A percentile compares a stretch with the other conserved stretches of the same genome.
Evolutionary conservation across 768 basidiomycete species (phyloP).

Genomic region (Lenzites betulinus): DNA sequence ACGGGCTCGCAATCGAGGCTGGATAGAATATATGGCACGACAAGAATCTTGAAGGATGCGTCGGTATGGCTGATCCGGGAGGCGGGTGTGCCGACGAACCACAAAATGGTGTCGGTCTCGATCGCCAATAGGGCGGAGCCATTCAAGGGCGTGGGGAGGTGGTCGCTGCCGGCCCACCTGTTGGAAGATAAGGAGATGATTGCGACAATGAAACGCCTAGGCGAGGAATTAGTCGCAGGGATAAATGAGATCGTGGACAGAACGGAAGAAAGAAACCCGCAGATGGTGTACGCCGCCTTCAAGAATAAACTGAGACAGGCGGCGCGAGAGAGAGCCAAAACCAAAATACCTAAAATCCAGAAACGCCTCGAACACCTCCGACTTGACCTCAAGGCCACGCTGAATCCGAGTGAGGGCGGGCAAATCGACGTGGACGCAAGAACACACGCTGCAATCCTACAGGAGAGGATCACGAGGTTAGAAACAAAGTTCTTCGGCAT

Average conservation of each 20-base stretch:
- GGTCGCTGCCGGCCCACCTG: not conserved
- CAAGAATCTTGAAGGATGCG: not conserved
- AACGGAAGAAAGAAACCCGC: not conserved
- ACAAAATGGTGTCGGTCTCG: not conserved
- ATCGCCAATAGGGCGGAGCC: not conserved
- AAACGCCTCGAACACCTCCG: not conserved
- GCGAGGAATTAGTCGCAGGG: not conserved
- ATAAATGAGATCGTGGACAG: not conserved
- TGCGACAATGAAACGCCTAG: not conserved
- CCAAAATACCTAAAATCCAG: not conserved
- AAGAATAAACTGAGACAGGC: not conserved
- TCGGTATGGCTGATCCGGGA: not conserved
- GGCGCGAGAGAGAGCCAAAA: not conserved
- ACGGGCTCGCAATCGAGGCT: not conserved
- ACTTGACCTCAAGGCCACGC: not conserved
- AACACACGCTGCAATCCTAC: not conserved
- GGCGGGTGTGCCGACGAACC: not conserved
- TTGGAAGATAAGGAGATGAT: not conserved
- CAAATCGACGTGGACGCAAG: not conserved
- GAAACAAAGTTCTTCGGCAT: not conserved
- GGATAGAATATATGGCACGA: not conserved
- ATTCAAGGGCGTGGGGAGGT: slow-evolving; percentile 6
- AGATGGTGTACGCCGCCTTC: not conserved
- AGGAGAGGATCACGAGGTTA: not conserved
- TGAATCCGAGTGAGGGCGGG: not conserved